Percentiles rank a stretch among this genome's conserved stretches.
Conservation (phyloP, 2,329 filamentous ascomycete genomes). For the Ophiostoma sp. region DNA sequence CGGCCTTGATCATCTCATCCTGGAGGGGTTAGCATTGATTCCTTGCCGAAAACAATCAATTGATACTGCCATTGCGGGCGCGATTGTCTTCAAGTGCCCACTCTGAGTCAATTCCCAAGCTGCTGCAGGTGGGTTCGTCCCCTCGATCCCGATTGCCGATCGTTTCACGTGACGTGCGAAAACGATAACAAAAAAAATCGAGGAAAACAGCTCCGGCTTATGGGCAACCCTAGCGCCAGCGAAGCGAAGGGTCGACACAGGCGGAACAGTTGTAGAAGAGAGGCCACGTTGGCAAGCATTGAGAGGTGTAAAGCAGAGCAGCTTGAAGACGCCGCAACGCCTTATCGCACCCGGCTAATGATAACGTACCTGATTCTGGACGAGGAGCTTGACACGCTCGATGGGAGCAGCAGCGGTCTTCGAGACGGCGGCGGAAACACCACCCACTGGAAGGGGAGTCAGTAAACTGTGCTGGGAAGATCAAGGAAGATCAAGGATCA, state of each 20-base stretch:
- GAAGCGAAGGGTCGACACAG: background rate
- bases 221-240: background rate
- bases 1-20: conserved; percentile 99
- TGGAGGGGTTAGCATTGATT: conserved; percentile 41
- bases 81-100: too few relatives aligned
- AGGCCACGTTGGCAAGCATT: background rate
- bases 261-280: background rate
- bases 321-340: background rate
- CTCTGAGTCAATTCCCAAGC: too few relatives aligned
- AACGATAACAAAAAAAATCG: background rate
- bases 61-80: too few relatives aligned
- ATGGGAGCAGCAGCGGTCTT: conserved; percentile 99
- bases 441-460: conserved; percentile 67
- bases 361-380: conserved; percentile 95
- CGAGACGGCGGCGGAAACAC: conserved; percentile 99
- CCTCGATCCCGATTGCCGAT: conserved; percentile 2
- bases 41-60: background rate
- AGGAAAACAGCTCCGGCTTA: background rate
- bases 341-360: background rate
- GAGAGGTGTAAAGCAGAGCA: background rate
- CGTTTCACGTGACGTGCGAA: conserved; percentile 8
- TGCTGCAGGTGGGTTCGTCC: background rate
- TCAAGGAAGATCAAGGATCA: background rate
- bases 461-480: conserved; percentile 19
- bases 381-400: conserved; percentile 99